phyloP scores from a whole-genome alignment of 164 flowering plant genomes.

The Vitis cinerea region DNA sequence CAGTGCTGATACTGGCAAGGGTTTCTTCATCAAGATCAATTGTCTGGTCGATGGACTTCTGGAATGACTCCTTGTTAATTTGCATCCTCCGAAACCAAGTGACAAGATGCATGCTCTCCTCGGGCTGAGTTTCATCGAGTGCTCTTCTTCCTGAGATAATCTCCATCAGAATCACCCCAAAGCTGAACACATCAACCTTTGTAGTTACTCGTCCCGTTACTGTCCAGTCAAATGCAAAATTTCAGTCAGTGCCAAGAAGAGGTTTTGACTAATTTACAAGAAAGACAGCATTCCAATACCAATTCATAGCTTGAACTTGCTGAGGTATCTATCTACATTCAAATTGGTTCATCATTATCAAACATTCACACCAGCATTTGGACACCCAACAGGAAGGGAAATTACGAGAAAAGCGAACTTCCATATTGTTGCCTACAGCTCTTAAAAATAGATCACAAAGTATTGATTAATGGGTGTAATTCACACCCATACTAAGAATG shows the following conservation, averaged over 20 bases:
- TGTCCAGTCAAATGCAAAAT: slow-evolving; percentile 28
- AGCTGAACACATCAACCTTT: slow-evolving; percentile 89
- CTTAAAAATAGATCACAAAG: no score
- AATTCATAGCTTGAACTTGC: no score
- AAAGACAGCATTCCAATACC: no score
- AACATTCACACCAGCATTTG: no score
- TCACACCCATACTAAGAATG: no score
- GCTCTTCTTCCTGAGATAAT: slow-evolving; percentile 81
- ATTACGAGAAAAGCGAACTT: no score
- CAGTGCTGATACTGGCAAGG: slow-evolving; percentile 52
- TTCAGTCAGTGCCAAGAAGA: neutral
- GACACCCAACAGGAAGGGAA: no score
- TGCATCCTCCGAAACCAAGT: slow-evolving; percentile 86
- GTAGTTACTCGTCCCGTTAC: slow-evolving; percentile 89
- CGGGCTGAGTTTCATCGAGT: slow-evolving; percentile 71
- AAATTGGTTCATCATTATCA: no score
- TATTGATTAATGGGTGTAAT: no score
- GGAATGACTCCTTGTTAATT: slow-evolving; percentile 58
- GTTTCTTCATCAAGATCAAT: slow-evolving; percentile 65
- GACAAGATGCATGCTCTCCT: slow-evolving; percentile 79
- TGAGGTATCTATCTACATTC: no score
- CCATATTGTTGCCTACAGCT: no score
- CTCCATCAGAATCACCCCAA: slow-evolving; percentile 95
- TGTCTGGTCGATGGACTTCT: slow-evolving; percentile 59
- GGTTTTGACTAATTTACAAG: neutral